phyloP scores from a whole-genome alignment of 2,329 filamentous ascomycete species.

The Penicillium paneum region DNA sequence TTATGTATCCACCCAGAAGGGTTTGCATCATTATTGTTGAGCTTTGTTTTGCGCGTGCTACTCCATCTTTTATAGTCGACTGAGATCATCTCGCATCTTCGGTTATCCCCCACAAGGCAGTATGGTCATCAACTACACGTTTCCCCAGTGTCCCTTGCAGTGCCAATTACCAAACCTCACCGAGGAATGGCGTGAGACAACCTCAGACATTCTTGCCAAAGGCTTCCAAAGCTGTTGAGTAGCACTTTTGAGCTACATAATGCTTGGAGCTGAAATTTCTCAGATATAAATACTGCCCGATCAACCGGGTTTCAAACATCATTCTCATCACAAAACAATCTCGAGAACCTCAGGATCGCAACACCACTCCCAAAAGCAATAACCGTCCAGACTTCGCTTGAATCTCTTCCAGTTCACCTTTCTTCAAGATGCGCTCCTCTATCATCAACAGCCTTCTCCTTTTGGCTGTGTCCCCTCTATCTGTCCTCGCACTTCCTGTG shows the following conservation, averaged over 20 bases:
- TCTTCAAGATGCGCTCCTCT: constrained; percentile 20
- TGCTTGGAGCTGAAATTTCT: background rate
- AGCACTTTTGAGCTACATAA: constrained; percentile 9
- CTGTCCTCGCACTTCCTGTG: constrained; percentile 19
- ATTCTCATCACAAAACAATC: constrained; percentile 15
- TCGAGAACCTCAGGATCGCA: background rate
- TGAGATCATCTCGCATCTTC: constrained; percentile 18
- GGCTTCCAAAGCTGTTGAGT: background rate
- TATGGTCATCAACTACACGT: constrained; percentile 16
- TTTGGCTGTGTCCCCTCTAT: constrained; percentile 21
- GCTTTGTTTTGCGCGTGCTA: constrained; percentile 9
- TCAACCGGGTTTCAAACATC: background rate
- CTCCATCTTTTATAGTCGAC: background rate
- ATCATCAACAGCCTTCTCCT: constrained; percentile 20
- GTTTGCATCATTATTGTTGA: constrained; percentile 1
- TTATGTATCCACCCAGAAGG: constrained; percentile 3
- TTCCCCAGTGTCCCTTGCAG: constrained; percentile 21
- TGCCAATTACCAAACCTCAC: constrained; percentile 6
- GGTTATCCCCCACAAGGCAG: constrained; percentile 17
- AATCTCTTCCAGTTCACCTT: background rate
- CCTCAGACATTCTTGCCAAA: constrained; percentile 11
- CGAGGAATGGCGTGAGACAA: background rate
- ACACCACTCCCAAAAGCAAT: background rate
- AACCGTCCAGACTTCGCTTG: background rate
- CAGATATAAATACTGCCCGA: constrained; percentile 18